These are phyloP conservation scores for Aspergillus spinulosporus DNA, from an alignment of 2,329 filamentous ascomycete genomes.

Conservation along the genomic window DNA sequence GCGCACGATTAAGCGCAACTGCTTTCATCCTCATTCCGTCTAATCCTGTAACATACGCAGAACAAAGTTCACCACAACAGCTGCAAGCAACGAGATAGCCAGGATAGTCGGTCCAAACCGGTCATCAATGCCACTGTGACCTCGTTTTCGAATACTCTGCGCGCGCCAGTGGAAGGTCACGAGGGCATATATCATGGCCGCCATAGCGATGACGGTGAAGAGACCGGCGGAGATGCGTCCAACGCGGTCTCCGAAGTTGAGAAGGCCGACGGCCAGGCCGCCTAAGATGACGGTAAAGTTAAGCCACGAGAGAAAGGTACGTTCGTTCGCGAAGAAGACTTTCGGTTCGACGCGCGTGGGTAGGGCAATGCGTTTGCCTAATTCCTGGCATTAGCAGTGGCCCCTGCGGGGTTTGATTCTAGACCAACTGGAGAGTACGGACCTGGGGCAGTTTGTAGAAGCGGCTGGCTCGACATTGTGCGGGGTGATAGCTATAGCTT, in stretches of 20 bases:
- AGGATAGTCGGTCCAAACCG: conserved; percentile 89
- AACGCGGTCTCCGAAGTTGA: conserved; percentile 95
- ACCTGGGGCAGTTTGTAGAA: conserved; percentile 93
- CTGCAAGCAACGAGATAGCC: conserved; percentile 79
- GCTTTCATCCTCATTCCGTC: neutral
- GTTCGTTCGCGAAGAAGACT: conserved; percentile 99
- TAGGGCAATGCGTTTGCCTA: conserved; percentile 97
- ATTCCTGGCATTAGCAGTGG: neutral
- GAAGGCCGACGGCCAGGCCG: conserved; percentile 90
- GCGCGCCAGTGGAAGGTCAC: conserved; percentile 97
- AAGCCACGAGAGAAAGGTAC: conserved; percentile 98
- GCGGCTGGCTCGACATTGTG: conserved; percentile 90
- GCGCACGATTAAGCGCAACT: too few species aligned
- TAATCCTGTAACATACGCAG: conserved; percentile 55
- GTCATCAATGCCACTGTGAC: conserved; percentile 95
- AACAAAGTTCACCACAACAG: conserved; percentile 95
- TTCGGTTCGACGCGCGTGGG: conserved; percentile 98
- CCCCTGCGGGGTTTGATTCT: neutral
- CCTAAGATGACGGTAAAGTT: conserved; percentile 99
- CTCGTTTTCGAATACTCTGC: conserved; percentile 83
- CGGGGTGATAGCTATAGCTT: conserved; percentile 3
- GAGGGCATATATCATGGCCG: conserved; percentile 91
- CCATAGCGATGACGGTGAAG: conserved; percentile 92
- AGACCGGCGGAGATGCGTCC: conserved; percentile 91
- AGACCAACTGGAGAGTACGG: conserved; percentile 33